Percentiles rank a stretch among this genome's conserved stretches.
These are phyloP conservation scores for Vitis rupestris DNA, from an alignment of 164 flowering plant species.

Conservation along the genomic window DNA sequence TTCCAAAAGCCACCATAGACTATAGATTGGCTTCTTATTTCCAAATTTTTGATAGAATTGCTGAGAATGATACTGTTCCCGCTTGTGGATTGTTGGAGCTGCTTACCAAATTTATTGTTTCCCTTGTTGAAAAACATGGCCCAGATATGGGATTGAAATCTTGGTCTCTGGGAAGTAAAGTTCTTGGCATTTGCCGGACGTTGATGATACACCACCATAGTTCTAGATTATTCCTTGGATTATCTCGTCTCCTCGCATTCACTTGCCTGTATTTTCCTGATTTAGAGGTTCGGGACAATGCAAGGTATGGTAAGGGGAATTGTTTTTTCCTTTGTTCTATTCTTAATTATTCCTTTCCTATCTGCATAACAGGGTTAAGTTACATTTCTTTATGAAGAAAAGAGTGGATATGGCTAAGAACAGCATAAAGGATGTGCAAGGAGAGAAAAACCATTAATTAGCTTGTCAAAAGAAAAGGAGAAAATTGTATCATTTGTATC, in stretches of 20 bases:
- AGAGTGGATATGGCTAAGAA: background rate
- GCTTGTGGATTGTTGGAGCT: constrained; percentile 67
- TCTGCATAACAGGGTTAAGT: background rate
- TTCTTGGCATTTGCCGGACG: constrained; percentile 81
- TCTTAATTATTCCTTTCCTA: background rate
- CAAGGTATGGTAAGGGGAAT: constrained; percentile 55
- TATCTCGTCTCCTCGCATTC: constrained; percentile 78
- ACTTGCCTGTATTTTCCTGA: constrained; percentile 86
- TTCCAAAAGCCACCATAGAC: constrained; percentile 54
- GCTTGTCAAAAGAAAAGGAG: background rate
- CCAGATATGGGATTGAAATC: constrained; percentile 70
- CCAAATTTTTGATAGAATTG: constrained; percentile 78
- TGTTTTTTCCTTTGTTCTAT: background rate
- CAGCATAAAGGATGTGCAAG: background rate
- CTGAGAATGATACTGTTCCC: constrained; percentile 65
- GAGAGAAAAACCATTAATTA: background rate
- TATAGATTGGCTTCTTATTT: constrained; percentile 70
- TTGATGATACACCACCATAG: constrained; percentile 78
- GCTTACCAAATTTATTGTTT: constrained; percentile 57
- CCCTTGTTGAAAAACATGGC: constrained; percentile 69
- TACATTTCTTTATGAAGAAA: no score
- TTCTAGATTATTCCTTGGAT: constrained; percentile 69
- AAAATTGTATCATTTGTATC: background rate
- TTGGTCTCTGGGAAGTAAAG: constrained; percentile 90
- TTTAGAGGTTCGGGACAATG: constrained; percentile 94